Percentiles rank a stretch among this genome's conserved stretches.
Evolutionary conservation across 371 early-diverging fungal species (phyloP).

Genomic region (Mucor racemosus): DNA sequence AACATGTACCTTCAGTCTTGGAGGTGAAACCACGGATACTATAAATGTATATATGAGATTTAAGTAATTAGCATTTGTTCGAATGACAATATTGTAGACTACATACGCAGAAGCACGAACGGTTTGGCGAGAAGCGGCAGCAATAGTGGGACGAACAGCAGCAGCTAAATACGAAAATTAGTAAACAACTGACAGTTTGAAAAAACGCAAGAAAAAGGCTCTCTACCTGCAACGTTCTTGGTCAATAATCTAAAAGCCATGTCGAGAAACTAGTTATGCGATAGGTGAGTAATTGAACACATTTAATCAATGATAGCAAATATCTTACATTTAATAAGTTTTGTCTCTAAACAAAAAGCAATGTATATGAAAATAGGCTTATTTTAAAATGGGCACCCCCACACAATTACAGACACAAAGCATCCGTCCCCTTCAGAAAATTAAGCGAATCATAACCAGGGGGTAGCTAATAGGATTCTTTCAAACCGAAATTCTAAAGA

Average conservation of each 20-base stretch:
- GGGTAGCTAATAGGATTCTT: not conserved
- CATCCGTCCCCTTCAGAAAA: not conserved
- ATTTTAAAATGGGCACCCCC: constrained; percentile 9
- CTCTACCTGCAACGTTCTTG: constrained; percentile 43
- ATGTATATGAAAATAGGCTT: not conserved
- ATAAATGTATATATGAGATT: not conserved
- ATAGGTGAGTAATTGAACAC: not conserved
- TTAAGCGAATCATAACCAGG: constrained; percentile 13
- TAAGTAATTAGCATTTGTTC: not conserved
- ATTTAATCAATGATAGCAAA: not conserved
- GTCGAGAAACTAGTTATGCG: constrained; percentile 11
- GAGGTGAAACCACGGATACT: constrained; percentile 50
- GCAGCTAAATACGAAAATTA: constrained; percentile 26
- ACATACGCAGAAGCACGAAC: constrained; percentile 52
- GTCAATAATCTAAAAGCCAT: constrained; percentile 60
- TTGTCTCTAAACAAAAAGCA: constrained; percentile 13
- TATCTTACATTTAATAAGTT: constrained; percentile 6
- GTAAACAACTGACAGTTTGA: not conserved
- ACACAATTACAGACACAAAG: constrained; percentile 7
- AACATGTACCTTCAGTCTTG: constrained; percentile 34
- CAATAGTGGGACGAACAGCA: constrained; percentile 48
- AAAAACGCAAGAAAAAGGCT: not conserved
- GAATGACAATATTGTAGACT: not conserved
- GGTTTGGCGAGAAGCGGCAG: constrained; percentile 44
- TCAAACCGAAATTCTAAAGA: not conserved